Percentiles rank a stretch among this genome's conserved stretches.
Evolutionary conservation across 345 rosid species (phyloP).

Genomic region (Bruguiera gymnorhiza): DNA sequence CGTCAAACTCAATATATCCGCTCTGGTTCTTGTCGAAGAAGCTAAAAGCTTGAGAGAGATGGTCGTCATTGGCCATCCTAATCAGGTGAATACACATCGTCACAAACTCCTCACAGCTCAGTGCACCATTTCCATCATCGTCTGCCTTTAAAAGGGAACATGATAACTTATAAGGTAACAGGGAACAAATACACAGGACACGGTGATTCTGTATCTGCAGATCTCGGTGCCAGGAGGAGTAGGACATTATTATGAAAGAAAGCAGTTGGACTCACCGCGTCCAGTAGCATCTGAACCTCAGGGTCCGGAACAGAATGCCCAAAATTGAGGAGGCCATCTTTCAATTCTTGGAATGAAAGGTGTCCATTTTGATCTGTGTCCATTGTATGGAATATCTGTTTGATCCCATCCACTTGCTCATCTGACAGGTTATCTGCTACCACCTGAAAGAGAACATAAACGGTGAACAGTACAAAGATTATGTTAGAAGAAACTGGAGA

Average conservation of each 20-base stretch:
- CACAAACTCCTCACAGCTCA: slow-evolving; percentile 83
- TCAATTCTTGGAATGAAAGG: slow-evolving; percentile 75
- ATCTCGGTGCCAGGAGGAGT: too few species aligned
- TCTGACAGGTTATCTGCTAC: slow-evolving; percentile 83
- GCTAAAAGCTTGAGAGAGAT: slow-evolving; percentile 54
- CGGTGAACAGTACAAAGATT: neutral
- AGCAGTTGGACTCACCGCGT: slow-evolving; percentile 46
- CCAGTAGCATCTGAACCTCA: slow-evolving; percentile 70
- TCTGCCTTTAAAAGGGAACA: slow-evolving; percentile 50
- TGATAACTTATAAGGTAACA: too few species aligned
- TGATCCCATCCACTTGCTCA: slow-evolving; percentile 54
- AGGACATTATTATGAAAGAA: neutral
- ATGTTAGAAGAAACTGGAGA: neutral
- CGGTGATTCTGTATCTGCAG: too few species aligned
- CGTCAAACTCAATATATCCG: slow-evolving; percentile 71
- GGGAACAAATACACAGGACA: too few species aligned
- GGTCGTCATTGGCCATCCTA: slow-evolving; percentile 63
- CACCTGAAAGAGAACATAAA: slow-evolving; percentile 38
- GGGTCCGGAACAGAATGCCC: slow-evolving; percentile 68
- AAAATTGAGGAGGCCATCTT: slow-evolving; percentile 51
- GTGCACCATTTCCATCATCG: slow-evolving; percentile 63
- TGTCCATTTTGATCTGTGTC: slow-evolving; percentile 79
- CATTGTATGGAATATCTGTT: slow-evolving; percentile 63
- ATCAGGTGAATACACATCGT: slow-evolving; percentile 69
- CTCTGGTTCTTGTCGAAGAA: slow-evolving; percentile 65